A percentile compares a stretch with the other conserved stretches of the same genome.
phyloP scores from a whole-genome alignment of 164 flowering plant genomes.

The Kingdonia uniflora region DNA sequence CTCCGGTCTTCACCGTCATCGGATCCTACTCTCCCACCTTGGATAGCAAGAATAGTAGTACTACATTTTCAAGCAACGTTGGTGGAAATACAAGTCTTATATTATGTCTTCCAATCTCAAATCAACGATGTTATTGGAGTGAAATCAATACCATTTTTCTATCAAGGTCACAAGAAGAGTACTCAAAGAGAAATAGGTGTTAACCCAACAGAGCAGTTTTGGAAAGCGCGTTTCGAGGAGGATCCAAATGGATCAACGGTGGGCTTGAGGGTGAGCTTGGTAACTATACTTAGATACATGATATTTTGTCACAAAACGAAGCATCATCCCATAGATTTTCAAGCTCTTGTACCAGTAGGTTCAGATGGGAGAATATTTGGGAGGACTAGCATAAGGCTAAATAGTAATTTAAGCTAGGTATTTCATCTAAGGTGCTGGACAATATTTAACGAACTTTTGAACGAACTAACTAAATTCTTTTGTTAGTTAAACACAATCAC shows the following conservation, averaged over 20 bases:
- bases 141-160: constrained; percentile 5
- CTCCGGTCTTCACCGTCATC: constrained; percentile 12
- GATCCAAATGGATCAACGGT: background rate
- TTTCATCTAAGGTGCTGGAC: no score
- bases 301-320: constrained; percentile 14
- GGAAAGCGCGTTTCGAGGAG: background rate
- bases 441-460: no score
- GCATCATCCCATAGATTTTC: constrained; percentile 9
- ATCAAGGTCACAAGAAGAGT: constrained; percentile 7
- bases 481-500: no score
- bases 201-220: background rate
- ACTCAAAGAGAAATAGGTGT: constrained; percentile 3
- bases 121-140: constrained; percentile 16
- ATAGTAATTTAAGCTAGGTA: background rate
- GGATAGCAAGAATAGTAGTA: constrained; percentile 1
- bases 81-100: constrained; percentile 2
- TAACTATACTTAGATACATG: constrained; percentile 10
- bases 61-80: background rate
- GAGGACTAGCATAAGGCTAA: constrained; percentile 5
- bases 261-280: constrained; percentile 9
- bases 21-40: constrained; percentile 4
- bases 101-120: constrained; percentile 13
- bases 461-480: no score
- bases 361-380: constrained; percentile 13
- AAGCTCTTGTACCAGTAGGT: constrained; percentile 10